Evolutionary conservation across 78 protist genomes (phyloP).

Genomic region (Dictyostelium brefeldianum): DNA sequence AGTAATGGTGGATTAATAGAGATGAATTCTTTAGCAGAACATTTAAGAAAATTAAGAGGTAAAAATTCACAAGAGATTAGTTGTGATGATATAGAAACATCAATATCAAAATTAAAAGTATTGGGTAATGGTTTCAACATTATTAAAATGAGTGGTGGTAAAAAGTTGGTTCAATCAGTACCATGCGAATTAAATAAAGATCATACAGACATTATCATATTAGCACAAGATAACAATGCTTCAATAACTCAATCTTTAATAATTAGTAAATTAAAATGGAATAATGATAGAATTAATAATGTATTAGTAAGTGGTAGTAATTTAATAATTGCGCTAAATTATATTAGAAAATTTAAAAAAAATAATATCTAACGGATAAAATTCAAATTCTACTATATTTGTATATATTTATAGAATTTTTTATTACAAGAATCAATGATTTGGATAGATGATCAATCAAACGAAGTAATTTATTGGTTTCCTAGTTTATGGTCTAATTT

Average conservation of each 20-base stretch:
- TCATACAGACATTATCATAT: constrained; percentile 68
- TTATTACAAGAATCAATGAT: constrained; percentile 78
- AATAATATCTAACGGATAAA: neutral
- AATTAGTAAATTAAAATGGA: constrained; percentile 18
- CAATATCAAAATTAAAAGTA: constrained; percentile 84
- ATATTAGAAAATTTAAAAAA: no score
- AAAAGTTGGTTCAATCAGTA: constrained; percentile 88
- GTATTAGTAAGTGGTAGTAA: no score
- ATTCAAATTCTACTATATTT: no score
- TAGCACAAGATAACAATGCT: constrained; percentile 45
- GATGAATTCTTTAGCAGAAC: constrained; percentile 64
- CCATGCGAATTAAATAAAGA: constrained; percentile 93
- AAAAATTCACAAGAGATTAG: constrained; percentile 68
- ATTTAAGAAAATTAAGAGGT: constrained; percentile 73
- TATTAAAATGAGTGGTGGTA: constrained; percentile 35
- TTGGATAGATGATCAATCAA: constrained; percentile 82
- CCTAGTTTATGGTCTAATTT: constrained; percentile 67
- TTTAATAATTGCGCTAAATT: no score
- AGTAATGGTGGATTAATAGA: constrained; percentile 94
- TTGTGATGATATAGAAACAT: constrained; percentile 91
- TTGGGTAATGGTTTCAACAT: constrained; percentile 87
- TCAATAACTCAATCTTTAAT: neutral
- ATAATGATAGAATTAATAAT: constrained; percentile 38
- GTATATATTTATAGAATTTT: constrained; percentile 1
- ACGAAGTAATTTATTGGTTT: constrained; percentile 77